These are phyloP conservation scores for Erigeron canadensis DNA, from an alignment of 129 eudicot genomes.

Conservation along the genomic window DNA sequence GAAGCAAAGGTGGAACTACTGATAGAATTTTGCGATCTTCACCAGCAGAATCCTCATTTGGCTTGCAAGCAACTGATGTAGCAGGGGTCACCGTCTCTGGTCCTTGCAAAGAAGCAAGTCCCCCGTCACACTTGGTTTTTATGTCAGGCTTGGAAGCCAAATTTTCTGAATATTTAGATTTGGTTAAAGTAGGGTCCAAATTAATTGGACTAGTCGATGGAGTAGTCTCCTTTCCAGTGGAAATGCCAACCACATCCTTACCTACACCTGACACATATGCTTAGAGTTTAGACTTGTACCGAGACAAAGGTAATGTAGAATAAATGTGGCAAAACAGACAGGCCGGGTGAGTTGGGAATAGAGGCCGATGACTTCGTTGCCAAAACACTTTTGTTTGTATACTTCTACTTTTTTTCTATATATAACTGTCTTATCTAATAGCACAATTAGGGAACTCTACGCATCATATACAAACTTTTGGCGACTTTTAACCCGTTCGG, in stretches of 20 bases:
- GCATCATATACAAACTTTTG: too few species aligned
- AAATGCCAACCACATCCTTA: conserved; percentile 50
- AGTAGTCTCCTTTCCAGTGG: conserved; percentile 39
- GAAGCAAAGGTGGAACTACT: conserved; percentile 31
- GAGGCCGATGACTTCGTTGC: neutral
- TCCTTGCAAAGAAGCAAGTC: conserved; percentile 33
- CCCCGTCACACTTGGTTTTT: conserved; percentile 12
- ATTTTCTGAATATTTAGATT: conserved; percentile 27
- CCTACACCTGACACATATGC: conserved; percentile 36
- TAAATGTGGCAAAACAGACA: neutral
- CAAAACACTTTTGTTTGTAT: too few species aligned
- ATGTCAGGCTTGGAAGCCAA: conserved; percentile 40
- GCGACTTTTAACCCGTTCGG: too few species aligned
- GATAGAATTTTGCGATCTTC: conserved; percentile 25
- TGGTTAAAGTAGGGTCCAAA: conserved; percentile 19
- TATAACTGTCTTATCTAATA: too few species aligned
- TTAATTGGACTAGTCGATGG: conserved; percentile 17
- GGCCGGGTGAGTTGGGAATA: neutral
- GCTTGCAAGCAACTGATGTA: conserved; percentile 3
- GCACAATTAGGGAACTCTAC: too few species aligned
- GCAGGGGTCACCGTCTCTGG: conserved; percentile 21
- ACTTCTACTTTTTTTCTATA: too few species aligned
- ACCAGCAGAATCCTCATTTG: conserved; percentile 18
- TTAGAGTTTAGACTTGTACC: conserved; percentile 6
- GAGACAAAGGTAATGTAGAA: neutral